Evolutionary conservation across 2,329 filamentous ascomycete genomes (phyloP).

Genomic region (Exophiala oligosperma): DNA sequence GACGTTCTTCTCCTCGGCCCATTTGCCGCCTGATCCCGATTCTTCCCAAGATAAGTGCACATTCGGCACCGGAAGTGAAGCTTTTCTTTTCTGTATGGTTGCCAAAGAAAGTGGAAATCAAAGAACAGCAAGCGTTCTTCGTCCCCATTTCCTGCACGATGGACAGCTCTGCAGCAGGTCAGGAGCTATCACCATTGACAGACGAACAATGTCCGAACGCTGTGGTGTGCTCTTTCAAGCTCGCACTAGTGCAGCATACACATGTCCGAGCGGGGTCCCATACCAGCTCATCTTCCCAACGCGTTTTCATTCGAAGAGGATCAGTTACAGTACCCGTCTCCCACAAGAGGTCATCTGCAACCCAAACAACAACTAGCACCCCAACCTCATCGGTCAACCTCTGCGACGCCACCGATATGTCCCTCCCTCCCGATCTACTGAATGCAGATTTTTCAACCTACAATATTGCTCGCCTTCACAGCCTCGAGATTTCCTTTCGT

Average conservation of each 20-base stretch:
- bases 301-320: conserved; percentile 10
- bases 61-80: background rate
- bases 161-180: background rate
- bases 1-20: background rate
- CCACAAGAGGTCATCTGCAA: background rate
- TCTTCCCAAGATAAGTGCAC: background rate
- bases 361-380: background rate
- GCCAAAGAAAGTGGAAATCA: conserved; percentile 7
- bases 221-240: conserved; percentile 4
- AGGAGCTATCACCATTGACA: background rate
- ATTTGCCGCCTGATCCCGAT: background rate
- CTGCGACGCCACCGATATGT: conserved; percentile 3
- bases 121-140: conserved; percentile 8
- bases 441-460: conserved; percentile 17
- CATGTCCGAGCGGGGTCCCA: conserved; percentile 14
- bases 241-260: conserved; percentile 11
- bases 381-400: conserved; percentile 7
- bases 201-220: background rate
- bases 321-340: background rate
- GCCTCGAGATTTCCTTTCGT: conserved; percentile 5
- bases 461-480: conserved; percentile 17
- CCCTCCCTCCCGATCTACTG: background rate
- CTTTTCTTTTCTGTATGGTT: conserved; percentile 9
- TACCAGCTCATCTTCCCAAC: background rate
- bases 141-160: background rate